phyloP scores from a whole-genome alignment of 345 rosid genomes.

The Streptanthus diversifolius region DNA sequence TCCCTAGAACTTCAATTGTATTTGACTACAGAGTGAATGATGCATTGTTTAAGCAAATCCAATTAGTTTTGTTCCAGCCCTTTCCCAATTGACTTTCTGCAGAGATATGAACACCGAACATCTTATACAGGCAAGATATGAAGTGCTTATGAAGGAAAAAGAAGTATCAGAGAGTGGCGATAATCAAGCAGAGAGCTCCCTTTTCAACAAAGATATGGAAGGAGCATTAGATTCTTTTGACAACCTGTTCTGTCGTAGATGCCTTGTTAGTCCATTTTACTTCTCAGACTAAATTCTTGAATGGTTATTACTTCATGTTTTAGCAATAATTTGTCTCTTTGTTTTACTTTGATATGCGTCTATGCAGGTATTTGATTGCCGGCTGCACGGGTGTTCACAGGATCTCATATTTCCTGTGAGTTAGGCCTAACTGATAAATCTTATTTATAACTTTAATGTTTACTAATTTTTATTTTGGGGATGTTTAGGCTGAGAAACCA shows the following conservation, averaged over 20 bases:
- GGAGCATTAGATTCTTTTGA: constrained; percentile 98
- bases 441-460: neutral
- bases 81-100: constrained; percentile 82
- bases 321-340: neutral
- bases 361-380: constrained; percentile 94
- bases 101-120: constrained; percentile 96
- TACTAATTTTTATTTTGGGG: constrained; percentile 9
- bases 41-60: constrained; percentile 7
- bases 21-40: constrained; percentile 20
- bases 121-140: constrained; percentile 99
- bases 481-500: constrained; percentile 74
- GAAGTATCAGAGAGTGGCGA: constrained; percentile 50
- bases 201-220: constrained; percentile 86
- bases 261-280: constrained; percentile 62
- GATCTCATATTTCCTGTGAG: constrained; percentile 97
- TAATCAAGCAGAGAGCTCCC: constrained; percentile 52
- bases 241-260: constrained; percentile 93
- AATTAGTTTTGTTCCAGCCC: constrained; percentile 74
- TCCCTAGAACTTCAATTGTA: constrained; percentile 4
- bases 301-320: constrained; percentile 1
- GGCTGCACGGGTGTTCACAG: constrained; percentile 98
- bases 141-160: constrained; percentile 62
- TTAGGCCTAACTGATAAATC: constrained; percentile 21
- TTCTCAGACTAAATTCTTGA: neutral
- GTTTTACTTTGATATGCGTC: constrained; percentile 12